These are phyloP conservation scores for Quercus engelmannii DNA, from an alignment of 306 rosid species.

Conservation along the genomic window DNA sequence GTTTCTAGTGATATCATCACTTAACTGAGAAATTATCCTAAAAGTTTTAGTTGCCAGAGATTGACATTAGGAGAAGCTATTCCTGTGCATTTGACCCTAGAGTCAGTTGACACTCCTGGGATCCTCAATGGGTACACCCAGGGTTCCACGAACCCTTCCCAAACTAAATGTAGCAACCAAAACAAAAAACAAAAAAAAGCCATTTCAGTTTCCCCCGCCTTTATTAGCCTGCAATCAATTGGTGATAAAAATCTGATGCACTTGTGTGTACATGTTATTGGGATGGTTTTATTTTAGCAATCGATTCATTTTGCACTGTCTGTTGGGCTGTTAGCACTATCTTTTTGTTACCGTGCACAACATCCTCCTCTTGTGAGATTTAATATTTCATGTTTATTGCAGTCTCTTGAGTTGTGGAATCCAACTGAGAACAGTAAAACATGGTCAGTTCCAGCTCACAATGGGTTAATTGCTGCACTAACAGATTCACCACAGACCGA, in stretches of 20 bases:
- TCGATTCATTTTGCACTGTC: not conserved
- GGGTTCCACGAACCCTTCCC: too few relatives aligned
- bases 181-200: too few relatives aligned
- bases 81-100: not conserved
- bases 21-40: not conserved
- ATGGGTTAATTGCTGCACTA: slow-evolving; percentile 43
- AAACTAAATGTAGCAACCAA: too few relatives aligned
- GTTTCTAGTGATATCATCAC: not conserved
- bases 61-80: not conserved
- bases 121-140: too few relatives aligned
- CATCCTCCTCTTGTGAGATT: not conserved
- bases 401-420: slow-evolving; percentile 52
- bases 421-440: slow-evolving; percentile 32
- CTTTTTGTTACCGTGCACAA: not conserved
- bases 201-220: not conserved
- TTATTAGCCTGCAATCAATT: not conserved
- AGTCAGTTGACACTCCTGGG: too few relatives aligned
- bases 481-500: slow-evolving; percentile 32
- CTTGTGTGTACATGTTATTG: not conserved
- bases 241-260: too few relatives aligned
- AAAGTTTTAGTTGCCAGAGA: not conserved
- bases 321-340: not conserved
- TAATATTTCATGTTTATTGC: slow-evolving; percentile 13
- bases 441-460: slow-evolving; percentile 41
- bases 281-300: not conserved